Conservation (phyloP, 169 alveolate genomes). For the Plasmodium chabaudi region DNA sequence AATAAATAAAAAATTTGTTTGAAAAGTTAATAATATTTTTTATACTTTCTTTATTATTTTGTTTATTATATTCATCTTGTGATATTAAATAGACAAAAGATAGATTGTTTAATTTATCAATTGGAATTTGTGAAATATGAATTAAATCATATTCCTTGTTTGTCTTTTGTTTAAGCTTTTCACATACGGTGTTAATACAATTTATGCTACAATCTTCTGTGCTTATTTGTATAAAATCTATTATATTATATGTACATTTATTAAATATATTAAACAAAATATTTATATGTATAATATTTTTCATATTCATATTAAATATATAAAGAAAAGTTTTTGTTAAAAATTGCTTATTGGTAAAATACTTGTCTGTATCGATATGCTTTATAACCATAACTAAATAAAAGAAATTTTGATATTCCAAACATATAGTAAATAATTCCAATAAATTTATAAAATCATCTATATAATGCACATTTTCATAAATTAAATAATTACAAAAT, state of each 20-base stretch:
- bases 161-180: neutral
- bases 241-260: constrained; percentile 36
- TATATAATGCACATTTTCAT: constrained; percentile 49
- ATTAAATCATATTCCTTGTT: constrained; percentile 21
- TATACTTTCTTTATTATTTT: constrained; percentile 19
- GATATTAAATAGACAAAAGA: constrained; percentile 52
- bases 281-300: constrained; percentile 36
- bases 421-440: constrained; percentile 36
- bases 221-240: constrained; percentile 11
- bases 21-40: constrained; percentile 25
- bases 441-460: constrained; percentile 55
- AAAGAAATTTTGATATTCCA: constrained; percentile 18
- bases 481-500: constrained; percentile 53
- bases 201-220: neutral
- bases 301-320: constrained; percentile 41
- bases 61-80: constrained; percentile 58
- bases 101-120: constrained; percentile 34
- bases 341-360: constrained; percentile 28
- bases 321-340: constrained; percentile 39
- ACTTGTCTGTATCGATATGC: constrained; percentile 13
- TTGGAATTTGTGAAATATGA: constrained; percentile 8
- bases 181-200: neutral
- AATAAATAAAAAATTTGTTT: constrained; percentile 31
- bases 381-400: constrained; percentile 22
- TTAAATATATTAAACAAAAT: constrained; percentile 36